A percentile compares a stretch with the other conserved stretches of the same genome.
Evolutionary conservation across 768 basidiomycete genomes (phyloP).

Genomic region (Tylopilus sp.): DNA sequence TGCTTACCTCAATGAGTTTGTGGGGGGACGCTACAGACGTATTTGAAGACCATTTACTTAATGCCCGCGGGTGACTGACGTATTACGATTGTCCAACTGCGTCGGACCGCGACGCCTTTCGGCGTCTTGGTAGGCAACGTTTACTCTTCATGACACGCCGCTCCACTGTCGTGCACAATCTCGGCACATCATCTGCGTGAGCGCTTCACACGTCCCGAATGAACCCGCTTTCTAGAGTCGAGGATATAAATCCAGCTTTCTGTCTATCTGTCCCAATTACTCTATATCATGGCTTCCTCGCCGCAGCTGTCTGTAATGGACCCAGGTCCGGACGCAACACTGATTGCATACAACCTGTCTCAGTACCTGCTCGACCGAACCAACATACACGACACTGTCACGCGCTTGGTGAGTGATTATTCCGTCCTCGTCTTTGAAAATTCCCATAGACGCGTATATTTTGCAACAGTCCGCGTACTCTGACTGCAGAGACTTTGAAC

Average conservation of each 20-base stretch:
- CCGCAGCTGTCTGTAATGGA: constrained; percentile 5
- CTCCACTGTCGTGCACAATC: neutral
- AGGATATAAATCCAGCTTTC: constrained; percentile 9
- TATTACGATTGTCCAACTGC: no score
- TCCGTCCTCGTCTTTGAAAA: neutral
- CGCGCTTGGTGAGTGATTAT: constrained; percentile 20
- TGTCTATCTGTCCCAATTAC: neutral
- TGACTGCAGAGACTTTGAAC: constrained; percentile 27
- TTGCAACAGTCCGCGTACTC: constrained; percentile 19
- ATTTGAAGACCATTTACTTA: no score
- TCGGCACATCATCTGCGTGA: neutral
- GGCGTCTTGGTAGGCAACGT: neutral
- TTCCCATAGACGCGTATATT: neutral
- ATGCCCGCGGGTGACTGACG: no score
- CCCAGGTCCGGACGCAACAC: constrained; percentile 2
- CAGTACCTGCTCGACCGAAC: constrained; percentile 25
- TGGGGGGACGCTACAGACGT: no score
- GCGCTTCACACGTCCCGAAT: constrained; percentile 1
- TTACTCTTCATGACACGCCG: constrained; percentile 11
- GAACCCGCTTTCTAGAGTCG: constrained; percentile 1
- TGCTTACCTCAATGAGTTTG: no score
- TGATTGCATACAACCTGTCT: constrained; percentile 14
- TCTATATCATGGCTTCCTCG: neutral
- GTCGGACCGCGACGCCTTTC: neutral
- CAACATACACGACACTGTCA: constrained; percentile 29